Evolutionary conservation across 768 basidiomycete genomes (phyloP).

Genomic region (Amanita polypyramis): DNA sequence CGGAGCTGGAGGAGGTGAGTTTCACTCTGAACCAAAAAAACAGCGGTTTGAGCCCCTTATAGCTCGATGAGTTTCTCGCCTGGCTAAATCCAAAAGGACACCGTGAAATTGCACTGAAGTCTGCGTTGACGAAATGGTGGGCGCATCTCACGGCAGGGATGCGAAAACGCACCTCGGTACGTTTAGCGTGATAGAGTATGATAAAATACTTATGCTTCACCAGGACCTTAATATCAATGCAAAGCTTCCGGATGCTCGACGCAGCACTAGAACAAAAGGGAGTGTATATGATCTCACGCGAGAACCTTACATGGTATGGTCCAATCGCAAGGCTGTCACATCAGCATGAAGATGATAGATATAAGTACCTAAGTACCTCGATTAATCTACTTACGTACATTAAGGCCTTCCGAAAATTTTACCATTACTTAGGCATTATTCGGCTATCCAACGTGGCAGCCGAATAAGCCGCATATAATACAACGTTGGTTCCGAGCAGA

Average conservation of each 20-base stretch:
- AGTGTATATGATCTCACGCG: slow-evolving; percentile 53
- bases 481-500: not conserved
- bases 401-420: too few species aligned
- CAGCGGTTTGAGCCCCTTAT: slow-evolving; percentile 10
- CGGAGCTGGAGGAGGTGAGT: slow-evolving; percentile 78
- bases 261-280: slow-evolving; percentile 60
- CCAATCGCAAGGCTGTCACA: slow-evolving; percentile 62
- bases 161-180: slow-evolving; percentile 62
- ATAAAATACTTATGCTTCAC: slow-evolving; percentile 11
- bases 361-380: not conserved
- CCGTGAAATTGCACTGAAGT: slow-evolving; percentile 75
- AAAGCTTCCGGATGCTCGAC: slow-evolving; percentile 69
- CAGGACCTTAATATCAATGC: slow-evolving; percentile 65
- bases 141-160: slow-evolving; percentile 72
- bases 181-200: slow-evolving; percentile 18
- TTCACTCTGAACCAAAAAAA: not conserved
- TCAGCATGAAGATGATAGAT: slow-evolving; percentile 19
- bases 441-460: not conserved
- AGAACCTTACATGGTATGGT: slow-evolving; percentile 86
- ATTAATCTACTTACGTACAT: not conserved
- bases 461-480: not conserved
- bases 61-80: slow-evolving; percentile 75
- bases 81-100: slow-evolving; percentile 93
- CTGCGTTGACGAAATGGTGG: slow-evolving; percentile 74
- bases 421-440: not conserved